A percentile compares a stretch with the other conserved stretches of the same genome.
Evolutionary conservation across 2,329 filamentous ascomycete genomes (phyloP).

Genomic region (Sporothrix brasiliensis): DNA sequence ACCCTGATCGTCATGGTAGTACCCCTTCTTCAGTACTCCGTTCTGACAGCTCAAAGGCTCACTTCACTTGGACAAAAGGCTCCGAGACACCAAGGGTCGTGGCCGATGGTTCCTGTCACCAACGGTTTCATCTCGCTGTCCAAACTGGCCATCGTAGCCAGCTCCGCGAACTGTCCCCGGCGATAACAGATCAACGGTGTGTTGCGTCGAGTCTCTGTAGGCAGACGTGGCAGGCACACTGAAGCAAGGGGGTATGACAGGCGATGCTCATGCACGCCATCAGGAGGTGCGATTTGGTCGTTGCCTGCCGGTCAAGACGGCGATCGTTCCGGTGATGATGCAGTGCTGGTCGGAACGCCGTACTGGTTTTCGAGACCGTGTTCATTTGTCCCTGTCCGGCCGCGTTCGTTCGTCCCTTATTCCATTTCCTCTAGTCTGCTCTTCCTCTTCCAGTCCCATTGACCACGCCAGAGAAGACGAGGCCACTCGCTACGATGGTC

Average conservation of each 20-base stretch:
- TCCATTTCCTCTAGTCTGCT: background rate
- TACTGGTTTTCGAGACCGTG: background rate
- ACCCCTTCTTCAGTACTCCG: background rate
- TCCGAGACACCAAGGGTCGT: background rate
- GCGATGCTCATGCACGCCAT: constrained; percentile 20
- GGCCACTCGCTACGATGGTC: background rate
- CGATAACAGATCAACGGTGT: background rate
- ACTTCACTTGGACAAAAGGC: background rate
- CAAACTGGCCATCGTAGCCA: background rate
- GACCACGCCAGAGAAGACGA: background rate
- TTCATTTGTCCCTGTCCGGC: background rate
- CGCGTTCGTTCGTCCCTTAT: background rate
- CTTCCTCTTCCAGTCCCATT: background rate
- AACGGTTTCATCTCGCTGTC: background rate
- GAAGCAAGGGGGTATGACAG: constrained; percentile 4
- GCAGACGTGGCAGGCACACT: background rate
- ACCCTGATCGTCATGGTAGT: background rate
- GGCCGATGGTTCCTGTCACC: no score
- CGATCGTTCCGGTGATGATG: background rate
- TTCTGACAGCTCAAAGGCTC: background rate
- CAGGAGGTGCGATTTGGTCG: background rate
- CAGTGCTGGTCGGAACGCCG: background rate
- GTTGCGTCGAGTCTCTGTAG: background rate
- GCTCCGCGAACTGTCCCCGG: background rate
- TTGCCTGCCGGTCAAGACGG: background rate